Evolutionary conservation across 352 stramenopile species (phyloP).

Genomic region (Globisporangium paddicum): DNA sequence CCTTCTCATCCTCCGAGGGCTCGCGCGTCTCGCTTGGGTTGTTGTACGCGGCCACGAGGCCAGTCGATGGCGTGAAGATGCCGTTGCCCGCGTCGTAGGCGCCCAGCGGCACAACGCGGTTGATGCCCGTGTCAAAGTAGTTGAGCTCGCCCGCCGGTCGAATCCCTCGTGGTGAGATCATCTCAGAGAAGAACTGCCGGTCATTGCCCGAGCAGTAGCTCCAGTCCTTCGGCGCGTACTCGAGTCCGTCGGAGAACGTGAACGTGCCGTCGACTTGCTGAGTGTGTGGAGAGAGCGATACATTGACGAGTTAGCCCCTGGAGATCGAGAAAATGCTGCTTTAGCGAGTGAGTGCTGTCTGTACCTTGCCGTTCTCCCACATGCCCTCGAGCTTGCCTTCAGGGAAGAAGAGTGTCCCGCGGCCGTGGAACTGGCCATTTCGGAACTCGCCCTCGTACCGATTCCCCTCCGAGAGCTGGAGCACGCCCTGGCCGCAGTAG

Average conservation of each 20-base stretch:
- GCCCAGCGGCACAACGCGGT: slow-evolving; percentile 57
- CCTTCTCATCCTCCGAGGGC: slow-evolving; percentile 40
- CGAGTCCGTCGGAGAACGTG: slow-evolving; percentile 70
- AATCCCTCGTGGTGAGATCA: slow-evolving; percentile 45
- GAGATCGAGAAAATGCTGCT: no score
- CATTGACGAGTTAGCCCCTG: no score
- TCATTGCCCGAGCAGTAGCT: slow-evolving; percentile 57
- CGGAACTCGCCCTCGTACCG: slow-evolving; percentile 79
- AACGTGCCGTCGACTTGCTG: slow-evolving; percentile 74
- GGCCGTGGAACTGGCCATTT: slow-evolving; percentile 77
- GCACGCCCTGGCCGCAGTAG: slow-evolving; percentile 47
- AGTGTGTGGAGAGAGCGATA: neutral
- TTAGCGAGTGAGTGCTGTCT: no score
- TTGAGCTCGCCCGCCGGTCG: slow-evolving; percentile 51
- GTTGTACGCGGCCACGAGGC: slow-evolving; percentile 42
- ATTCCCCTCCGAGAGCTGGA: slow-evolving; percentile 55
- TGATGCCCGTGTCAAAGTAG: slow-evolving; percentile 68
- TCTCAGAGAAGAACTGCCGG: slow-evolving; percentile 70
- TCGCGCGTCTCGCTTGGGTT: slow-evolving; percentile 51
- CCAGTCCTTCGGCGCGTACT: slow-evolving; percentile 61
- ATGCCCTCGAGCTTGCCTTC: slow-evolving; percentile 64
- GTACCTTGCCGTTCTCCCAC: slow-evolving; percentile 66
- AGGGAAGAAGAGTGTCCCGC: slow-evolving; percentile 61
- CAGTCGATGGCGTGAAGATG: slow-evolving; percentile 63
- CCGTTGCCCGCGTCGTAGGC: slow-evolving; percentile 76